Evolutionary conservation across 2,329 filamentous ascomycete species (phyloP).

Genomic region (Bipolaris cookei): DNA sequence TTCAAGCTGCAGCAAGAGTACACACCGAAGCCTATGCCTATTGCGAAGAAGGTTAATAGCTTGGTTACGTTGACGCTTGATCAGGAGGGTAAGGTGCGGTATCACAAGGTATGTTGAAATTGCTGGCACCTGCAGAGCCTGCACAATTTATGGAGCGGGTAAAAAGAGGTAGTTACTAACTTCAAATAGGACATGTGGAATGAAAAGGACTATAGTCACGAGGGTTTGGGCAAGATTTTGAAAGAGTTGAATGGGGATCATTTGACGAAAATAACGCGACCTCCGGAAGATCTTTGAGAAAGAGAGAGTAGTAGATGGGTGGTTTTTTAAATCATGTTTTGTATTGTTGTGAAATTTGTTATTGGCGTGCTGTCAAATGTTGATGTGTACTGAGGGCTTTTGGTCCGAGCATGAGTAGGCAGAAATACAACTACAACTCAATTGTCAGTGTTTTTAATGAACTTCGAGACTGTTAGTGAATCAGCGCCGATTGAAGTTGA

Average conservation of each 20-base stretch:
- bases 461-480: too few species aligned
- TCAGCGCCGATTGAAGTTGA: too few species aligned
- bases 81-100: conserved; percentile 63
- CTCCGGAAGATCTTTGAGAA: conserved; percentile 35
- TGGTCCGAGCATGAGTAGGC: too few species aligned
- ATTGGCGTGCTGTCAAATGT: too few species aligned
- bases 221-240: conserved; percentile 59
- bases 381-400: too few species aligned
- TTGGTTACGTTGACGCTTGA: conserved; percentile 61
- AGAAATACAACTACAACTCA: too few species aligned
- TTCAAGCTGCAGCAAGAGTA: conserved; percentile 60
- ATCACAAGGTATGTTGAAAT: conserved; percentile 53
- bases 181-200: conserved; percentile 61
- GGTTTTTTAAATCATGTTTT: too few species aligned
- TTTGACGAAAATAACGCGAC: conserved; percentile 53
- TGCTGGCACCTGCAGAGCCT: background rate
- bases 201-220: conserved; percentile 64
- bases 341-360: too few species aligned
- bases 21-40: conserved; percentile 50
- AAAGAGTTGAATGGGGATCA: conserved; percentile 59
- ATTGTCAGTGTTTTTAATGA: too few species aligned
- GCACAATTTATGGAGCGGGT: background rate
- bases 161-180: background rate
- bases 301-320: background rate
- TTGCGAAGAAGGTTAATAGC: conserved; percentile 60